Percentiles rank a stretch among this genome's conserved stretches.
These are phyloP conservation scores for Eremothecium coryli DNA, from an alignment of 1,139 yeast species.

Conservation along the genomic window DNA sequence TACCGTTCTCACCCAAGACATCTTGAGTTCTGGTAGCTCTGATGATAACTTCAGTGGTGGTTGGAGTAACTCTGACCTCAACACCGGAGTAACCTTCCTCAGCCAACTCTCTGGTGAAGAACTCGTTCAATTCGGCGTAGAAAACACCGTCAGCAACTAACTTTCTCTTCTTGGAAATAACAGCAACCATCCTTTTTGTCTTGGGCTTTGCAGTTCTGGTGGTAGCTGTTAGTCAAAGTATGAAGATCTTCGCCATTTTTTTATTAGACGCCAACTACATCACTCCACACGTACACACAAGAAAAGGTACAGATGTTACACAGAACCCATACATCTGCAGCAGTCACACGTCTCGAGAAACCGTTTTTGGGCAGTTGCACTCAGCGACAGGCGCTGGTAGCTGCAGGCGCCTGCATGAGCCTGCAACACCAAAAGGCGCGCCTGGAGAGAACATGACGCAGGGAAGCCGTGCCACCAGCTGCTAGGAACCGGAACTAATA, in stretches of 20 bases:
- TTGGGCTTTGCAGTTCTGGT: constrained; percentile 4
- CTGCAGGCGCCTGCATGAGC: too few relatives aligned
- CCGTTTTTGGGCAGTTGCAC: too few relatives aligned
- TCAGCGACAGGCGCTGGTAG: too few relatives aligned
- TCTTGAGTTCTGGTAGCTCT: constrained; percentile 99
- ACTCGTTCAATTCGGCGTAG: constrained; percentile 99
- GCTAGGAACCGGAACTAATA: too few relatives aligned
- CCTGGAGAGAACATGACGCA: too few relatives aligned
- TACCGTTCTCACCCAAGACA: constrained; percentile 99
- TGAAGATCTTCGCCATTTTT: too few relatives aligned
- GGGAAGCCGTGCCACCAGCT: too few relatives aligned
- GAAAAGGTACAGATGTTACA: neutral
- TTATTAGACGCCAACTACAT: too few relatives aligned
- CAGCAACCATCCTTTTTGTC: constrained; percentile 44
- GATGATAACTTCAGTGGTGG: constrained; percentile 96
- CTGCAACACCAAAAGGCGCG: too few relatives aligned
- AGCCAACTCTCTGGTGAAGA: constrained; percentile 99
- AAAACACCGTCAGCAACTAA: constrained; percentile 99
- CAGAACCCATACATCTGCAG: neutral
- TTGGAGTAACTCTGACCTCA: constrained; percentile 97
- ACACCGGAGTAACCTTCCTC: constrained; percentile 99
- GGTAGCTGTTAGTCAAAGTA: too few relatives aligned
- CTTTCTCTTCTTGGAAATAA: constrained; percentile 80
- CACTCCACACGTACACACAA: constrained; percentile 1
- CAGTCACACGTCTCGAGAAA: constrained; percentile 1